Base-by-base conservation (phyloP, 2,329 filamentous ascomycete genomes). In the Aureobasidium sp. region DNA sequence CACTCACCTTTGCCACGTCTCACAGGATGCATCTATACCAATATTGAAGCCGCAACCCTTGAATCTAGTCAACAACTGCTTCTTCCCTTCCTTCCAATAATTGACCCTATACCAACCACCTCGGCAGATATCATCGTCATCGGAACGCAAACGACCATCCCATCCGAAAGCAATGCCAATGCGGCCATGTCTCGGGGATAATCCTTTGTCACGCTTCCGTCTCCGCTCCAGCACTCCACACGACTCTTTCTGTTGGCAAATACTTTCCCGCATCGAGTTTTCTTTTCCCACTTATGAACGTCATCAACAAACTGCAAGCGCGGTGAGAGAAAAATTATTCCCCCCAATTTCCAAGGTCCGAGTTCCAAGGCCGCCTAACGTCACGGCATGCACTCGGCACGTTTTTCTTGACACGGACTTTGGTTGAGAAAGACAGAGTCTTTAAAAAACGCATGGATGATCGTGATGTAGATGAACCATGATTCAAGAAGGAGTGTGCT, bases 121-220 rank as follows among this genome's bases (percentile, higher is more conserved):
- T 4, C 13, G 10, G 3, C 21, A 21, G 29, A 11, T 13, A 39
- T 41, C 37, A 25, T n/a, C 48, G 48, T 27, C 32, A 52, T 52
- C 48, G 32, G 48, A 52, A 52, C 8, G 15, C 29, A 8, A 21
- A 21, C 15, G 16, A 21, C 21, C 48, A 36, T 9, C n/a, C n/a
- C 50, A 41, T 53, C 36, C 36, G 25, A 53, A 30, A 50, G 29
- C 21, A 15, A 15, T 13, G 6, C 21, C 49, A 9, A 11, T n/a
- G 6, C 52, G 52, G 52, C 29, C 52, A 54, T 54, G 27, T 54
- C 52, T 54, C 52, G 52, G 52, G 36, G 52, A 53, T 54, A 36
- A 53, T 21, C 21, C 2, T 16, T 3, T 29, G 25, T 8, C 16
- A 27, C 30, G 16, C 15, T 1, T 36, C 47, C 15, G n/a, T 16